Conservation (phyloP, 495 filamentous ascomycete genomes). For the Penicilliopsis zonata region DNA sequence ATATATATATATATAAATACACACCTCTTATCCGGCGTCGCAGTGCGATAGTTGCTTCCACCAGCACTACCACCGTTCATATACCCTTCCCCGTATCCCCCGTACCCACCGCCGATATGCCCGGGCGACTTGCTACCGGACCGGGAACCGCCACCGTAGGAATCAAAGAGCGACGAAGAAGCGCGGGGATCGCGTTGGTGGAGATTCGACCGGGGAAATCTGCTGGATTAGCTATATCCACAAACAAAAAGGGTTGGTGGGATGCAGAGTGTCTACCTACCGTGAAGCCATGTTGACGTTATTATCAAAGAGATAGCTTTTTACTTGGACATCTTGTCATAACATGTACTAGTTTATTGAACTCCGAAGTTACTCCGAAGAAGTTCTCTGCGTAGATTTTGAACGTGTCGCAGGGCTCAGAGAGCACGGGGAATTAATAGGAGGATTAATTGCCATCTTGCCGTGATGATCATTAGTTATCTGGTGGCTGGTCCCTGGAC, state of each 20-base stretch:
- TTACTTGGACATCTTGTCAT: background rate
- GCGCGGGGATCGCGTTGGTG: conserved; percentile 79
- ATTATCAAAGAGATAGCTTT: background rate
- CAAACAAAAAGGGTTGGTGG: too few species aligned
- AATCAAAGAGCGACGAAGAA: conserved; percentile 74
- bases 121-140: conserved; percentile 40
- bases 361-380: too few species aligned
- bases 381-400: too few species aligned
- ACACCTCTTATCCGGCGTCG: conserved; percentile 77
- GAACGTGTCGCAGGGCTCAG: background rate
- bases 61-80: conserved; percentile 17
- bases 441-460: background rate
- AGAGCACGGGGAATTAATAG: background rate
- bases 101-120: conserved; percentile 36
- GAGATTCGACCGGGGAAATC: conserved; percentile 49
- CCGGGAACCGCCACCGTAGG: conserved; percentile 55
- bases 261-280: conserved; percentile 9
- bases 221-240: too few species aligned
- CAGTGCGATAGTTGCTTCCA: conserved; percentile 40
- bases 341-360: background rate
- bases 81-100: conserved; percentile 44
- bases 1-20: conserved; percentile 8
- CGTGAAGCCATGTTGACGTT: conserved; percentile 19
- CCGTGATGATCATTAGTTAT: background rate
- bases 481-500: background rate